Conservation (phyloP, 1,284 basidiomycete species). For the Ganoderma meredithae region DNA sequence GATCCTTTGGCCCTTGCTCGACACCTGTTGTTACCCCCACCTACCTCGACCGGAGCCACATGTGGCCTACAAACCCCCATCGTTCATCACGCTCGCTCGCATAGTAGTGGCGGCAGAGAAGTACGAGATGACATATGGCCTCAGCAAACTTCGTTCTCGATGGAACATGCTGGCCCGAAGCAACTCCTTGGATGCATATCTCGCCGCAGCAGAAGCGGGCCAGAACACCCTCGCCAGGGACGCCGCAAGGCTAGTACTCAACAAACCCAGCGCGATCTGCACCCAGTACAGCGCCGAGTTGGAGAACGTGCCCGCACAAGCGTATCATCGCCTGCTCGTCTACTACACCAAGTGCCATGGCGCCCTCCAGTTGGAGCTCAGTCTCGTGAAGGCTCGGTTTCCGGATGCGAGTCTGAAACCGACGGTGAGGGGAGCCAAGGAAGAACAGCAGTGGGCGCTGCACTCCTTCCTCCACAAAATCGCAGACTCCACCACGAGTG, state of each 20-base stretch:
- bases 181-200: not conserved
- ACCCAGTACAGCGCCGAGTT: not conserved
- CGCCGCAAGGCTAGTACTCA: not conserved
- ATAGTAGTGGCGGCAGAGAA: not conserved
- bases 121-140: not conserved
- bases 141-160: not conserved
- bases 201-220: not conserved
- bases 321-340: constrained; percentile 1
- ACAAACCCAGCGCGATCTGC: not conserved
- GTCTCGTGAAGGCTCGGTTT: not conserved
- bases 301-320: not conserved
- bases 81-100: not conserved
- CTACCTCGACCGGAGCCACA: not conserved
- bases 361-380: not conserved
- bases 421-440: not conserved
- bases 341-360: not conserved
- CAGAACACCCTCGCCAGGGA: not conserved
- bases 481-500: not conserved
- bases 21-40: not conserved
- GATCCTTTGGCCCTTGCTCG: not conserved
- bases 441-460: not conserved
- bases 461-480: not conserved
- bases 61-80: not conserved
- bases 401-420: not conserved
- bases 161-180: not conserved